Base-by-base conservation (phyloP, 768 basidiomycete genomes). In the Psilocybe azurescens region DNA sequence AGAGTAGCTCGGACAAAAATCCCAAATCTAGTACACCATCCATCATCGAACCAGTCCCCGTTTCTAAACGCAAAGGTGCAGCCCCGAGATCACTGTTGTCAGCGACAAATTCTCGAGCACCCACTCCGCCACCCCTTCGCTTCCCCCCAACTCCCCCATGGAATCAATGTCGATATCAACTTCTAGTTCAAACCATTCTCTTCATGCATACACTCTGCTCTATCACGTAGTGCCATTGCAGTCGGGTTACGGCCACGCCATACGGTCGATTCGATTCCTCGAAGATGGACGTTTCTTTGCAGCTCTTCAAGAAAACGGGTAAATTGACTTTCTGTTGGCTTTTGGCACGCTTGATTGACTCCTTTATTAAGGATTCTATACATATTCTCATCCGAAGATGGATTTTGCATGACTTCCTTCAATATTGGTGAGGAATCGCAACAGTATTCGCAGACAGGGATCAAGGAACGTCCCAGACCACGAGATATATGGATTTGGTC, bases 241-340 rank as follows among this genome's bases (percentile, higher is more conserved):
- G 3, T 70, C 75, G 30, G 83, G 82, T 14, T 53, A 60, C 11
- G 73, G 77, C 3, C 69, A 79, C 51, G 71, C 78, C 11, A 78
- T 89, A 1, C 75, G 80, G 18, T 78, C 80, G n/a, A 70, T 91
- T 33, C 70, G 79, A 8, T 55, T 82, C 9, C 72, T 88, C 11
- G 75, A 80, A n/a, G 73, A 77, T 28, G 74, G 77, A 11, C 62
- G 74, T 9, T 71, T 83, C 51, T 59, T 91, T 29, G 75, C 83
- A 1, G 83, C 83, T 24, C 72, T 94, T 44, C 88, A 89, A 54
- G 80, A 85, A 66, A 80, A 83, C 46, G 93, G 92, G 92, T 92
- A 69, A 57, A 38, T 38, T 14, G 3, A 6, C 28, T 33, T 11
- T 30, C 16, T 52, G 10, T 11, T 44, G 3, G 8, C 13, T 3